Conservation (phyloP, 1,284 basidiomycete species). For the Boletus semigastroideus region DNA sequence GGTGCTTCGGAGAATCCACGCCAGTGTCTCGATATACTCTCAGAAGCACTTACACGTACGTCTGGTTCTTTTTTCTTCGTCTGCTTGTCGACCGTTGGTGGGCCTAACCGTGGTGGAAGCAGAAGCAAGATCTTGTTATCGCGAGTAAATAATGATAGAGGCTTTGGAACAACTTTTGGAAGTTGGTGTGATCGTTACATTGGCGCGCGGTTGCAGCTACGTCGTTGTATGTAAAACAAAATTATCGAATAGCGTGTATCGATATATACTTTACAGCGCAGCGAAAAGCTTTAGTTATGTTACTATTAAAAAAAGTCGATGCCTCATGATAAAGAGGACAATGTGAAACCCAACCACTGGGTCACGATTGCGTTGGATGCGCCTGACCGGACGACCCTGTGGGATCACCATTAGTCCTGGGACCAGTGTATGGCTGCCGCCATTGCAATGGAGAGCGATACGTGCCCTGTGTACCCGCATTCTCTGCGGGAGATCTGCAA, state of each 20-base stretch:
- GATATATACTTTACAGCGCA: constrained; percentile 21
- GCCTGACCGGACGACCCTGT: constrained; percentile 23
- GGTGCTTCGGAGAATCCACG: too few species aligned
- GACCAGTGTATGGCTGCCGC: constrained; percentile 41
- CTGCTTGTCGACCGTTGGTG: too few species aligned
- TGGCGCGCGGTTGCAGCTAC: too few species aligned
- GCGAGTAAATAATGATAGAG: too few species aligned
- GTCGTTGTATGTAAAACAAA: not conserved
- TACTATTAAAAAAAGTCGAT: constrained; percentile 9
- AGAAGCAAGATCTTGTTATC: too few species aligned
- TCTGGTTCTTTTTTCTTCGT: too few species aligned
- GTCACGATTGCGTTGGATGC: constrained; percentile 18
- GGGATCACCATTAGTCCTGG: constrained; percentile 21
- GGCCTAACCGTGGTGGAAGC: too few species aligned
- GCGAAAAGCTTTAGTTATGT: constrained; percentile 3
- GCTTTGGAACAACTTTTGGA: too few species aligned
- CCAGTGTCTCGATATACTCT: too few species aligned
- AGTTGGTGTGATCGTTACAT: too few species aligned
- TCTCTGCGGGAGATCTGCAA: constrained; percentile 17
- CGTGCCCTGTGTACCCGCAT: constrained; percentile 23
- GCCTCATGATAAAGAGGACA: not conserved
- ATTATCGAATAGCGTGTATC: constrained; percentile 9
- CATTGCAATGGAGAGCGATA: constrained; percentile 36
- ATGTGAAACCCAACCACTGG: not conserved
- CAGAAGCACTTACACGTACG: too few species aligned